These are phyloP conservation scores for Talaromyces albobiverticillius DNA, from an alignment of 2,329 filamentous ascomycete genomes.

Conservation along the genomic window DNA sequence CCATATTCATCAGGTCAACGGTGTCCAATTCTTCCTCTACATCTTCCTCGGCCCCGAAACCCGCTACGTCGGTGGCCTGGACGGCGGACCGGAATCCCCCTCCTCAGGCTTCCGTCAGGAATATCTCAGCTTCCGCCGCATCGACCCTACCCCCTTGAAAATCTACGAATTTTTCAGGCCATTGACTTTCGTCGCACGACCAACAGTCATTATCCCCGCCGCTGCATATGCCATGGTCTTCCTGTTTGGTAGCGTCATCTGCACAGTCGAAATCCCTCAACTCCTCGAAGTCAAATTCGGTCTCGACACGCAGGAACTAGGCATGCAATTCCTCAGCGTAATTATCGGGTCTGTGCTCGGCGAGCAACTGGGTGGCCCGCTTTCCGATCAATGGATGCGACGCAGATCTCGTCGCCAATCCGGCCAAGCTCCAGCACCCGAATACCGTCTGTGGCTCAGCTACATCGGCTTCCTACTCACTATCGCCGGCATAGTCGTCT, in stretches of 20 bases:
- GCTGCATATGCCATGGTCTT: constrained; percentile 58
- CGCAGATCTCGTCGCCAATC: constrained; percentile 58
- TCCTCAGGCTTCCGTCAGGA: constrained; percentile 42
- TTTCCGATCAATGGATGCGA: constrained; percentile 54
- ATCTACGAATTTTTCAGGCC: constrained; percentile 53
- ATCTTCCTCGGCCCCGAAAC: constrained; percentile 57
- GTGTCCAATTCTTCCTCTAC: constrained; percentile 55
- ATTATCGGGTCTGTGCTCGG: constrained; percentile 59
- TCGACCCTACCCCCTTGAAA: constrained; percentile 52
- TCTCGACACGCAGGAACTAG: constrained; percentile 57
- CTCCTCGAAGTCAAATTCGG: constrained; percentile 55
- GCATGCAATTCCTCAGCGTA: constrained; percentile 57
- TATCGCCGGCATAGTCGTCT: constrained; percentile 56
- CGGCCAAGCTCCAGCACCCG: constrained; percentile 23
- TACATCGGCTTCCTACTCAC: constrained; percentile 14
- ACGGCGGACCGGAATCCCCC: constrained; percentile 23
- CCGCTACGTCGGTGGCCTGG: constrained; percentile 42
- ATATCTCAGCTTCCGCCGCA: constrained; percentile 48
- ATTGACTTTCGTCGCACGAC: constrained; percentile 44
- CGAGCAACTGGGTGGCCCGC: constrained; percentile 56
- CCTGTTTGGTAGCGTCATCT: constrained; percentile 52
- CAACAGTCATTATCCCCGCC: constrained; percentile 51
- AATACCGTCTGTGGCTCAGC: constrained; percentile 15
- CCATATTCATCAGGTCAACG: constrained; percentile 47
- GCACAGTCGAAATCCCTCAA: constrained; percentile 60